A percentile compares a stretch with the other conserved stretches of the same genome.
Conservation (phyloP, 2,329 filamentous ascomycete species). For the Ophiostoma novo-ulmi region DNA sequence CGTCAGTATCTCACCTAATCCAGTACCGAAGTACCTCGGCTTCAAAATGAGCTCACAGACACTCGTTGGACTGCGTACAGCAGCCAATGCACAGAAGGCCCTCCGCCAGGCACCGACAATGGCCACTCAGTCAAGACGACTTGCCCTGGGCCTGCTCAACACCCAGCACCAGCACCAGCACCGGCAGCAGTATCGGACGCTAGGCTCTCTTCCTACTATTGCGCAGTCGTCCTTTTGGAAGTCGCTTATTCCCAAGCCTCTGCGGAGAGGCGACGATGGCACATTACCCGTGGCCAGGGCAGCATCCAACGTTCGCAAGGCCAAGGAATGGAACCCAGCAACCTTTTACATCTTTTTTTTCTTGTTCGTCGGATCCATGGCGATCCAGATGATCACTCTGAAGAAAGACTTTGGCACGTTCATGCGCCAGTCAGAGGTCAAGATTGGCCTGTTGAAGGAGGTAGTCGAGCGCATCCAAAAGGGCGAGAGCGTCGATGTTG, state of each 20-base stretch:
- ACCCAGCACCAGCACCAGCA: not conserved
- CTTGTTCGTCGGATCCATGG: constrained; percentile 86
- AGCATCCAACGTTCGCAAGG: constrained; percentile 40
- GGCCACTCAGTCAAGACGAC: not conserved
- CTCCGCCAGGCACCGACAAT: not conserved
- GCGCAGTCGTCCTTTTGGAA: constrained; percentile 57
- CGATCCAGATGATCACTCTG: constrained; percentile 83
- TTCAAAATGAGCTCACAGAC: not conserved
- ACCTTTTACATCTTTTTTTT: constrained; percentile 80
- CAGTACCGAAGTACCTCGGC: not conserved
- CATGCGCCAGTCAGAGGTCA: constrained; percentile 69
- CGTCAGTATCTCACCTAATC: not conserved
- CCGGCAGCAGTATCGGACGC: not conserved
- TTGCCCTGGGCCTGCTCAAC: not conserved
- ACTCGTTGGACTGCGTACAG: not conserved
- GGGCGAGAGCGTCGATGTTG: constrained; percentile 79
- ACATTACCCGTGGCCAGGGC: constrained; percentile 32
- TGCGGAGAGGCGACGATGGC: constrained; percentile 43
- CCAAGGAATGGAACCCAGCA: constrained; percentile 71
- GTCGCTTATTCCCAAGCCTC: constrained; percentile 62
- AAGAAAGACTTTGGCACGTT: constrained; percentile 70
- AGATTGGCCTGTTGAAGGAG: constrained; percentile 70
- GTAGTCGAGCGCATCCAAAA: constrained; percentile 64
- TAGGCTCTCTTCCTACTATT: constrained; percentile 31
- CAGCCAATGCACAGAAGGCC: not conserved